phyloP scores from a whole-genome alignment of 352 stramenopile species.

The Blastocystis hominis region DNA sequence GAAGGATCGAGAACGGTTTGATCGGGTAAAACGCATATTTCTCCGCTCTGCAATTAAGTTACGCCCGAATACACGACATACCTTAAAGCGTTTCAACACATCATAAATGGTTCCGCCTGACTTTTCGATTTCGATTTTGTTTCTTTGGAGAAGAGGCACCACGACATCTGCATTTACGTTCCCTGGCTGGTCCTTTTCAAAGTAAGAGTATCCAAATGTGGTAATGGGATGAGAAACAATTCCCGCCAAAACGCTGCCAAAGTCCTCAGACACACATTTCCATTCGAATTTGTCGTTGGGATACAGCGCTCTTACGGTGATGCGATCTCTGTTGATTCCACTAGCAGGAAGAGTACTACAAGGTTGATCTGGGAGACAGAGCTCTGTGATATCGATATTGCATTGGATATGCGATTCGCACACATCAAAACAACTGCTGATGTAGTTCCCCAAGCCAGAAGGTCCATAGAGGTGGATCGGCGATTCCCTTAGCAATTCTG shows the following conservation, averaged over 20 bases:
- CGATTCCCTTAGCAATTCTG: background rate
- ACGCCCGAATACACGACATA: background rate
- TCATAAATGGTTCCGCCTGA: background rate
- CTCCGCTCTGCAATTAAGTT: background rate
- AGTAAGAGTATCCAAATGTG: conserved; percentile 22
- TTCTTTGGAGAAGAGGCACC: background rate
- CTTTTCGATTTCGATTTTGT: background rate
- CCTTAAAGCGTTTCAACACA: conserved; percentile 16
- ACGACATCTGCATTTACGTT: background rate
- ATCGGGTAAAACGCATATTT: background rate
- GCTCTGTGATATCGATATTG: background rate
- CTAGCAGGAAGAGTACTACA: background rate
- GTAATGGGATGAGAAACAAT: conserved; percentile 5
- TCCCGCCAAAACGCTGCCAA: background rate
- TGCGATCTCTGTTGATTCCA: background rate
- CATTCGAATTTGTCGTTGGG: background rate
- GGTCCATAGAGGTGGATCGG: conserved; percentile 14
- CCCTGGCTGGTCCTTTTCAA: conserved; percentile 1
- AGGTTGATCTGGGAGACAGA: background rate
- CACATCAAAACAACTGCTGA: background rate
- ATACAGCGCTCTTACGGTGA: background rate
- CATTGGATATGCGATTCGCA: background rate
- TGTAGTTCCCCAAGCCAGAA: background rate
- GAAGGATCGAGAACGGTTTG: background rate
- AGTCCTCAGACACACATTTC: conserved; percentile 7